Evolutionary conservation across 129 eudicot genomes (phyloP).

Genomic region (Heracleum sosnowskyi): DNA sequence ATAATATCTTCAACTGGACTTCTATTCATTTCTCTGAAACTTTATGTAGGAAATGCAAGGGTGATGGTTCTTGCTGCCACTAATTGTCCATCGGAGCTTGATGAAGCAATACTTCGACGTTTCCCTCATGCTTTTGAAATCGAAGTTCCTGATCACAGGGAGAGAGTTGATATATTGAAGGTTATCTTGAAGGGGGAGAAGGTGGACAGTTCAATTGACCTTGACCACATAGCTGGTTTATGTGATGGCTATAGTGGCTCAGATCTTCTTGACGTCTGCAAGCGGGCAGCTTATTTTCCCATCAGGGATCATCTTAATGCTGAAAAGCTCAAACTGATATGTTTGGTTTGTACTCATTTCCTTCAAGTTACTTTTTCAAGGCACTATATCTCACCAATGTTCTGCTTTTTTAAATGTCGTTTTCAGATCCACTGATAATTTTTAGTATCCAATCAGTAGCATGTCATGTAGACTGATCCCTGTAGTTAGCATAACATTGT

Average conservation of each 20-base stretch:
- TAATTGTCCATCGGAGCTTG: slow-evolving; percentile 67
- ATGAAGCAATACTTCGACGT: slow-evolving; percentile 60
- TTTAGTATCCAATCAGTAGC: no score
- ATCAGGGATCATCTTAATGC: no score
- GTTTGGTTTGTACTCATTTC: no score
- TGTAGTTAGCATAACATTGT: no score
- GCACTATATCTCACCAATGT: no score
- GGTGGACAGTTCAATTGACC: slow-evolving; percentile 20
- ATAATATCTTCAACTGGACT: not conserved
- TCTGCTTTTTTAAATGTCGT: no score
- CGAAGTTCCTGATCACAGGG: slow-evolving; percentile 45
- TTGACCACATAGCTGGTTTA: not conserved
- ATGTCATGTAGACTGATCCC: no score
- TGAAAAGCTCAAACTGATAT: no score
- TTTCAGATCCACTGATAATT: no score
- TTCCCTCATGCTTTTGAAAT: slow-evolving; percentile 47
- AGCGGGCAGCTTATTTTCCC: slow-evolving; percentile 20
- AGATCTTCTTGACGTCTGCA: slow-evolving; percentile 25
- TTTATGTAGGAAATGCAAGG: slow-evolving; percentile 42
- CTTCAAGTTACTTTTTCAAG: no score
- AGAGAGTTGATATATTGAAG: slow-evolving; percentile 46
- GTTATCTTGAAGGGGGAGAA: slow-evolving; percentile 46
- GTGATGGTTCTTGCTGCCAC: slow-evolving; percentile 72
- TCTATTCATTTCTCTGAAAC: not conserved
- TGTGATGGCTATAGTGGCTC: slow-evolving; percentile 32